These are phyloP conservation scores for Kalanchoe fedtschenkoi DNA, from an alignment of 164 flowering plant species.

Conservation along the genomic window DNA sequence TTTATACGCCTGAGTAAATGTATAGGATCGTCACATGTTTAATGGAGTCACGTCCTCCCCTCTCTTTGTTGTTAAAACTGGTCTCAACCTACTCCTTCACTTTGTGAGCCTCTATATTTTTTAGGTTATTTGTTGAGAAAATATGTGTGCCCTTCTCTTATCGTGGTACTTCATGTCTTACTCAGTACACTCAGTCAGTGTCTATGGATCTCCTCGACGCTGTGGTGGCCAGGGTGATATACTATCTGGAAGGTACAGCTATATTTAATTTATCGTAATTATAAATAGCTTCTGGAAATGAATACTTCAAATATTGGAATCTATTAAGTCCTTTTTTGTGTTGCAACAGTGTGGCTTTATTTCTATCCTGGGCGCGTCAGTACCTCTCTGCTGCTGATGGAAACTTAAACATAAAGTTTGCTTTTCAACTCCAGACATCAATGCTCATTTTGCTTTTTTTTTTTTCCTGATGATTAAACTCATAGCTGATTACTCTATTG, in stretches of 20 bases:
- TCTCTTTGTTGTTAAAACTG: no score
- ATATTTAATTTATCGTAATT: constrained; percentile 6
- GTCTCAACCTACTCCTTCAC: no score
- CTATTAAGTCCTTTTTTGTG: background rate
- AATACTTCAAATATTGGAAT: no score
- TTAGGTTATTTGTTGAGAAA: background rate
- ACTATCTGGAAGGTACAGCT: constrained; percentile 82
- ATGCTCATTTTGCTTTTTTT: background rate
- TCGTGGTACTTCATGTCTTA: constrained; percentile 7
- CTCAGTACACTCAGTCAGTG: constrained; percentile 68
- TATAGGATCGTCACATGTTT: no score
- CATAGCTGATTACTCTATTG: background rate
- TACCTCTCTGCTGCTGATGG: constrained; percentile 16
- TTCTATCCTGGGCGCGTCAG: constrained; percentile 77
- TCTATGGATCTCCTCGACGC: constrained; percentile 93
- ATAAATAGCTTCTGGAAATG: background rate
- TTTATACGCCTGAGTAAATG: no score
- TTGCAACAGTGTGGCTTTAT: constrained; percentile 73
- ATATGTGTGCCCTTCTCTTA: background rate
- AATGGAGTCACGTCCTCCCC: no score
- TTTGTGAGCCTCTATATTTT: background rate
- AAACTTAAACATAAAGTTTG: constrained; percentile 28
- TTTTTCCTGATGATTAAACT: background rate
- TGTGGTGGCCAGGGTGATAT: constrained; percentile 99
- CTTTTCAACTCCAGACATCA: background rate